These are phyloP conservation scores for Nannizzia gypsea DNA, from an alignment of 2,329 filamentous ascomycete species.

Conservation along the genomic window DNA sequence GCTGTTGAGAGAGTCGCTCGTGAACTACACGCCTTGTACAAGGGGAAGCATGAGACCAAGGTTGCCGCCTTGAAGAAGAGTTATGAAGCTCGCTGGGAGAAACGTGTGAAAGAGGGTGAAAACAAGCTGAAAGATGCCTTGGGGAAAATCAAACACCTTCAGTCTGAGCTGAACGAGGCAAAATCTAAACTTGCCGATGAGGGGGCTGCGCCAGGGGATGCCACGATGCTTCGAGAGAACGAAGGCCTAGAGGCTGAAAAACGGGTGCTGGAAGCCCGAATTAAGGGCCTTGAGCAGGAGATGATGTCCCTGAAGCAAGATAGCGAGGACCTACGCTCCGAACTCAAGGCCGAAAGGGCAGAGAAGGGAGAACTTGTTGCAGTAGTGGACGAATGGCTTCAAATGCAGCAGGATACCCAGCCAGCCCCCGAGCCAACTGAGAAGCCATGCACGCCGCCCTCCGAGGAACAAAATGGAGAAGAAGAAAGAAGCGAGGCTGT, in stretches of 20 bases:
- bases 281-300: conserved; percentile 63
- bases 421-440: conserved; percentile 6
- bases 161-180: conserved; percentile 52
- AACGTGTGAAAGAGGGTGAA: conserved; percentile 71
- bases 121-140: conserved; percentile 54
- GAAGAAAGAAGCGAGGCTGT: conserved; percentile 3
- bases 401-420: conserved; percentile 26
- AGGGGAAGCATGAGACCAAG: conserved; percentile 94
- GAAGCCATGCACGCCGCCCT: neutral
- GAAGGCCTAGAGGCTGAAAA: conserved; percentile 56
- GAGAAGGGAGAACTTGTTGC: conserved; percentile 40
- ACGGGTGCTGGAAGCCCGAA: conserved; percentile 58
- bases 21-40: conserved; percentile 86
- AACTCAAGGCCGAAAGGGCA: conserved; percentile 42
- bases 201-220: conserved; percentile 28
- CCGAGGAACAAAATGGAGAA: neutral
- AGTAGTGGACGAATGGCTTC: conserved; percentile 36
- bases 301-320: conserved; percentile 58
- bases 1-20: conserved; percentile 85
- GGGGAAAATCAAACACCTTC: conserved; percentile 64
- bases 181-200: conserved; percentile 44
- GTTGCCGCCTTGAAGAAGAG: conserved; percentile 73
- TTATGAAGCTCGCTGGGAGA: conserved; percentile 80
- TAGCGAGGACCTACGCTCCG: conserved; percentile 51
- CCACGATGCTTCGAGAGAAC: conserved; percentile 36